Base-by-base conservation (phyloP, 192 early-diverging fungal species). In the Coemansia umbellata region DNA sequence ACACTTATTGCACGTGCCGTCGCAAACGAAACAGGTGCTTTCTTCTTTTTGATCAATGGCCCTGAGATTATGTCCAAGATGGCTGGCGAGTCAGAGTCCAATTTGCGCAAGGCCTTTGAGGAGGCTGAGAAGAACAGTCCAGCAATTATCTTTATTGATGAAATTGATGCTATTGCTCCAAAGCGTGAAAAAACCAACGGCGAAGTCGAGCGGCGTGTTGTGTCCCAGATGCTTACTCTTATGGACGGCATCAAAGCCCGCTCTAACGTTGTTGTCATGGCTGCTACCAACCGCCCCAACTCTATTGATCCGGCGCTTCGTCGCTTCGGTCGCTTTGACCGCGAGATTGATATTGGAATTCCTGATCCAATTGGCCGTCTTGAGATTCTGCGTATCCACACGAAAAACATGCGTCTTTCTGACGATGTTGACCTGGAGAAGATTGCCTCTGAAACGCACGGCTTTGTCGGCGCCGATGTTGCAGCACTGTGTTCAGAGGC, bases 41-140 rank as follows among this genome's bases (percentile, higher is more conserved):
- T 98, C 88, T 95, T 99, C 84, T 98, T 99, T 80, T 72, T 95
- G 42, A 98, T 99, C 78, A 98, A 98, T 66, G 96, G 95, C 31
- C 96, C 96, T 44, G 95, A 98, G 68, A 98, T 99, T 67, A 98
- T 99, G 95, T 95, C 92, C 60, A 98, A 98, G 81, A 99, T 99
- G 96, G 94, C 96, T 31, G 96, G 96, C 63, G 96, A 99, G 72
- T 91, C 89, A 54, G 96, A 99, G 80, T 88, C 84, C 45, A 99
- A 99, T 67, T 63, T 99, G 61, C 86, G 96, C 50, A 98, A 99
- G 79, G 94, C 93, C 8, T 99, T 99, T 54, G 95, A 98, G 60
- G 96, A 99, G 69, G 96, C 96, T 15, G 92, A 95, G 74, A 95
- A 93, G 74, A 98, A 99, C 75, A 84, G 85, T 57, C 96, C 96